Conservation (phyloP, 306 rosid species). For the Pyrus bretschneideri region DNA sequence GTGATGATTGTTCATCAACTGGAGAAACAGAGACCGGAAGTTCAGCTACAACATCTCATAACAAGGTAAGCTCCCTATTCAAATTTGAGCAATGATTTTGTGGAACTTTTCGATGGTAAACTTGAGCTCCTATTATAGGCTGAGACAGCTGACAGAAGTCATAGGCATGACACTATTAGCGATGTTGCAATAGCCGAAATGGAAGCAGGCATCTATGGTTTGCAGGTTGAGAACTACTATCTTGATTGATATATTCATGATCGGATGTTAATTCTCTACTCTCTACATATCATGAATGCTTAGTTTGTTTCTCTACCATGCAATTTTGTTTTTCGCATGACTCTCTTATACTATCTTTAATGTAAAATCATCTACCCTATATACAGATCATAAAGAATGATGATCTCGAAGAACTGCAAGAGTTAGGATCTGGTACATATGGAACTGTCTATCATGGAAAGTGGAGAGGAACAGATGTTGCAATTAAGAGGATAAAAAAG, state of each 20-base stretch:
- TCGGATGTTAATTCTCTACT: neutral
- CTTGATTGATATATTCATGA: slow-evolving; percentile 10
- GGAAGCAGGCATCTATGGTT: slow-evolving; percentile 67
- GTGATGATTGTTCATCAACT: slow-evolving; percentile 32
- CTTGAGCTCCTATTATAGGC: slow-evolving; percentile 2
- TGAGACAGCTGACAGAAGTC: slow-evolving; percentile 31
- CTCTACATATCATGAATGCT: slow-evolving; percentile 13
- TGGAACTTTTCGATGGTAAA: slow-evolving; percentile 9
- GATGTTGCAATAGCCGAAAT: slow-evolving; percentile 53
- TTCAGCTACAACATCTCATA: slow-evolving; percentile 31
- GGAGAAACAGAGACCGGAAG: slow-evolving; percentile 21
- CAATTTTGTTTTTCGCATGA: too few relatives aligned
- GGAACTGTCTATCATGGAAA: slow-evolving; percentile 94
- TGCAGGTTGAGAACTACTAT: slow-evolving; percentile 54
- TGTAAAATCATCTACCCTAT: neutral
- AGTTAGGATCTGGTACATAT: slow-evolving; percentile 93
- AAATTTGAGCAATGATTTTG: slow-evolving; percentile 11
- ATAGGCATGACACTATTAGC: slow-evolving; percentile 31
- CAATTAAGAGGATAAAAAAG: slow-evolving; percentile 86
- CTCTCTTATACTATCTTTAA: neutral
- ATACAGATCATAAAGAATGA: slow-evolving; percentile 70
- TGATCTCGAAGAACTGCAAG: slow-evolving; percentile 81
- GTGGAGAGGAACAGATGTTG: slow-evolving; percentile 99
- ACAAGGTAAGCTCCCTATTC: slow-evolving; percentile 38
- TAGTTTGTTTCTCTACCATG: neutral